These are phyloP conservation scores for Akanthomyces dipterigenus DNA, from an alignment of 2,329 filamentous ascomycete species.

Conservation along the genomic window DNA sequence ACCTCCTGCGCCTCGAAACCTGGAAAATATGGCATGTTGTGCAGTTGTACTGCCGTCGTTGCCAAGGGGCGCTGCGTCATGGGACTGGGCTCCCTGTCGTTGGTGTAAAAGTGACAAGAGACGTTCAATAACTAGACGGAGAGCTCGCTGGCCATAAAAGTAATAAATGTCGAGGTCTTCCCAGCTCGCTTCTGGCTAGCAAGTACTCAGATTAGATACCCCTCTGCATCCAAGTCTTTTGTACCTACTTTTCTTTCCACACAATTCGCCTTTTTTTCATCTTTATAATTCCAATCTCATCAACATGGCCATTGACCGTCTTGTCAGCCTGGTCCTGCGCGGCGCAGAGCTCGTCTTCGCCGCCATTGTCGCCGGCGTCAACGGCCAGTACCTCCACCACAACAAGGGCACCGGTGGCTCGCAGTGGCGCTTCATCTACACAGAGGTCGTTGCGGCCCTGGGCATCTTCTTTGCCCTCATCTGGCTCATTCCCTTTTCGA, in stretches of 20 bases:
- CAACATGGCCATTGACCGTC: constrained; percentile 32
- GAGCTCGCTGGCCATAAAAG: not conserved
- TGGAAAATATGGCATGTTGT: not conserved
- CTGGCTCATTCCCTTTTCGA: constrained; percentile 66
- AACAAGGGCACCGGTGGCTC: constrained; percentile 44
- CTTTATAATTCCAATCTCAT: not conserved
- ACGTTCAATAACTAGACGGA: not conserved
- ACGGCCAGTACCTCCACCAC: constrained; percentile 57
- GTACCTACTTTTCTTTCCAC: not conserved
- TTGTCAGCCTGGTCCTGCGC: constrained; percentile 33
- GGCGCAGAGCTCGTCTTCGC: constrained; percentile 57
- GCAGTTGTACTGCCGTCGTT: not conserved
- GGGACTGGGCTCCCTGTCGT: not conserved
- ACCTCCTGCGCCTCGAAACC: not conserved
- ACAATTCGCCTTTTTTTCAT: not conserved
- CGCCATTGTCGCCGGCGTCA: constrained; percentile 64
- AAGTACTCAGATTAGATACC: not conserved
- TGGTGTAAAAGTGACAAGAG: not conserved
- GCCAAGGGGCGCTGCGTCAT: constrained; percentile 8
- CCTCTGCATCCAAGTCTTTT: not conserved
- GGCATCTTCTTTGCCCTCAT: constrained; percentile 63
- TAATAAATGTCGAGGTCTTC: not conserved
- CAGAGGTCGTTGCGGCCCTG: constrained; percentile 62
- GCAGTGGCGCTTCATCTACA: constrained; percentile 64
- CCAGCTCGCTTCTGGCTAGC: not conserved